A percentile compares a stretch with the other conserved stretches of the same genome.
These are phyloP conservation scores for Suillus luteus DNA, from an alignment of 768 basidiomycete species.

Conservation along the genomic window DNA sequence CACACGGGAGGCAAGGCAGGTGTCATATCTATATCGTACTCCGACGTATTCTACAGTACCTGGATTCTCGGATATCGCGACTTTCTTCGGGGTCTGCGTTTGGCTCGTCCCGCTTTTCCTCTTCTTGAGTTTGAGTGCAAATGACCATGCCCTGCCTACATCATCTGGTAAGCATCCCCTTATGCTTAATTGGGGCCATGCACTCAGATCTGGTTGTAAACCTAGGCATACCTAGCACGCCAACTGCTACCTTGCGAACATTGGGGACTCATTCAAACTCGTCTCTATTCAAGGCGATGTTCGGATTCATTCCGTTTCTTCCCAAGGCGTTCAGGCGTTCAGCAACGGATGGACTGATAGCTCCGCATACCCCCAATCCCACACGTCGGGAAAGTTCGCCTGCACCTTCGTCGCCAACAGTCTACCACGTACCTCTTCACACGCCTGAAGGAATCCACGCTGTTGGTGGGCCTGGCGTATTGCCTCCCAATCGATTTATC, in stretches of 20 bases:
- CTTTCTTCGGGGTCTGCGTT: slow-evolving; percentile 84
- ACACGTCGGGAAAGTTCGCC: slow-evolving; percentile 19
- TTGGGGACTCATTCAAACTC: slow-evolving; percentile 47
- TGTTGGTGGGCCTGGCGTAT: slow-evolving; percentile 21
- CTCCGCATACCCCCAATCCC: slow-evolving; percentile 53
- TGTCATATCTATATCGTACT: slow-evolving; percentile 47
- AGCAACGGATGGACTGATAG: slow-evolving; percentile 69
- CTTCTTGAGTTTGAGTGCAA: slow-evolving; percentile 94
- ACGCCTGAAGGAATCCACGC: slow-evolving; percentile 29
- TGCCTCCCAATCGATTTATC: slow-evolving; percentile 37
- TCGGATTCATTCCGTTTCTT: slow-evolving; percentile 48
- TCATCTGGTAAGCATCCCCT: slow-evolving; percentile 46
- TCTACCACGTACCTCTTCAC: slow-evolving; percentile 22
- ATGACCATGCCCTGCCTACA: slow-evolving; percentile 91
- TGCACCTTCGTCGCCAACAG: slow-evolving; percentile 33
- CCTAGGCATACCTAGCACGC: slow-evolving; percentile 25
- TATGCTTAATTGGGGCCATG: background rate
- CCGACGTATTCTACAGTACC: slow-evolving; percentile 34
- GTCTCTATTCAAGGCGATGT: slow-evolving; percentile 70
- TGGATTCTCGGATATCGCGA: slow-evolving; percentile 73
- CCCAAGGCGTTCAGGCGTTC: slow-evolving; percentile 46
- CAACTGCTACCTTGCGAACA: slow-evolving; percentile 25
- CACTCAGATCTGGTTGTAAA: background rate
- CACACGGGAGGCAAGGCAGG: slow-evolving; percentile 62
- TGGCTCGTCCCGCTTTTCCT: slow-evolving; percentile 91